Base-by-base conservation (phyloP, 1,284 basidiomycete species). In the Leccinum subatratum region DNA sequence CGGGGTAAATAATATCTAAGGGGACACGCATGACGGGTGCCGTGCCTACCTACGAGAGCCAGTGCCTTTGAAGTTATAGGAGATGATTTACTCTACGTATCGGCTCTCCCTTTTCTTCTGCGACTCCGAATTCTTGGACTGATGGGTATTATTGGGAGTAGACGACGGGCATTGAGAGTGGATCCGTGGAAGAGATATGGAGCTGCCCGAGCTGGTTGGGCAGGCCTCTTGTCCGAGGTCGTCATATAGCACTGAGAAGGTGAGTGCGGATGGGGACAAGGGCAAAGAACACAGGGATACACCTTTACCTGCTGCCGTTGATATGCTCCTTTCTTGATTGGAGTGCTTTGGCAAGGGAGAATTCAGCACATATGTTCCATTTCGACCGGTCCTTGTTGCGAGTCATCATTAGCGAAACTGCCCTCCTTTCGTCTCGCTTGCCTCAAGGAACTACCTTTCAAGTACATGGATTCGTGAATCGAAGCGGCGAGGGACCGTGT, bases 391-490 rank as follows among this genome's bases (percentile, higher is more conserved):
- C 73, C 73, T 76, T 74, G 65, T 75, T 73, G 65, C 67, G 67
- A 57, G 85, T 73, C n/a, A n/a, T n/a, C n/a, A n/a, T n/a, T n/a
- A n/a, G n/a, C n/a, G n/a, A n/a, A n/a, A n/a, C n/a, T n/a, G n/a
- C n/a, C n/a, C n/a, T n/a, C n/a, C n/a, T n/a, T n/a, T n/a, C n/a
- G n/a, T n/a, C n/a, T n/a, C n/a, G n/a, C n/a, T n/a, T n/a, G n/a
- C n/a, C n/a, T n/a, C n/a, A n/a, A n/a, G n/a, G n/a, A n/a, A n/a
- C n/a, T n/a, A n/a, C n/a, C n/a, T 91, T 95, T 95, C 65, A 89
- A 91, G 87, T 98, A 98, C 74, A 98, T 80, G 56, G 92, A 94
- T 81, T 96, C 95, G 83, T 96, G 92, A 73, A 94, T 85, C 61
- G 92, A 93, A n/a, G 91, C 91, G 56, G 89, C 93, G 75, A 96